A percentile compares a stretch with the other conserved stretches of the same genome.
Conservation (phyloP, 2,329 filamentous ascomycete genomes). For the Penicillium aurantiogriseum region DNA sequence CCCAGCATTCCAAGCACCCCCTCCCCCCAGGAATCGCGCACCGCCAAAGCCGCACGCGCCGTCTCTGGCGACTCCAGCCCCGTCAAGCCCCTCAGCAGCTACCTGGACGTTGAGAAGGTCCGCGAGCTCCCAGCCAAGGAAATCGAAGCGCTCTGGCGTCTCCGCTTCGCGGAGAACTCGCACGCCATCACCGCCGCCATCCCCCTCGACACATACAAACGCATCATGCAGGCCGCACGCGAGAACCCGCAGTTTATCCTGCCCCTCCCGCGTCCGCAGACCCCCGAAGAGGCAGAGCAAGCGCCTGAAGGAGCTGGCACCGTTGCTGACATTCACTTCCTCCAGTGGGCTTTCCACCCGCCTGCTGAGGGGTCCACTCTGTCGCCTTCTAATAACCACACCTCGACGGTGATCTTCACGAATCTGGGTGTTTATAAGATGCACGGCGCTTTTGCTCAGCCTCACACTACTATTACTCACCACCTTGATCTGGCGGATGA, state of each 20-base stretch:
- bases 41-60: conserved; percentile 32
- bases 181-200: conserved; percentile 82
- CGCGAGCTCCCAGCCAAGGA: conserved; percentile 72
- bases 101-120: conserved; percentile 77
- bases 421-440: conserved; percentile 91
- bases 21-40: conserved; percentile 36
- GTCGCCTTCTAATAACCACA: conserved; percentile 52
- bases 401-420: conserved; percentile 83
- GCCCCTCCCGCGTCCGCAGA: conserved; percentile 62
- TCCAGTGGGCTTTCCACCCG: conserved; percentile 92
- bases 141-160: conserved; percentile 84
- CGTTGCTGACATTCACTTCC: conserved; percentile 83
- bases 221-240: conserved; percentile 69
- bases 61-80: conserved; percentile 53
- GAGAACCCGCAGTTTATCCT: conserved; percentile 85
- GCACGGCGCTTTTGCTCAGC: conserved; percentile 81
- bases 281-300: conserved; percentile 27
- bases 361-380: conserved; percentile 39
- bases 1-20: conserved; percentile 37
- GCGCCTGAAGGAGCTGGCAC: conserved; percentile 26
- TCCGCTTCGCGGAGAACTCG: conserved; percentile 72
- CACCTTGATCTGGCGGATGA: conserved; percentile 74
- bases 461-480: conserved; percentile 92
- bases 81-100: conserved; percentile 65
- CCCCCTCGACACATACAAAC: conserved; percentile 67